These are phyloP conservation scores for Linum trigynum DNA, from an alignment of 345 rosid genomes.

Conservation along the genomic window DNA sequence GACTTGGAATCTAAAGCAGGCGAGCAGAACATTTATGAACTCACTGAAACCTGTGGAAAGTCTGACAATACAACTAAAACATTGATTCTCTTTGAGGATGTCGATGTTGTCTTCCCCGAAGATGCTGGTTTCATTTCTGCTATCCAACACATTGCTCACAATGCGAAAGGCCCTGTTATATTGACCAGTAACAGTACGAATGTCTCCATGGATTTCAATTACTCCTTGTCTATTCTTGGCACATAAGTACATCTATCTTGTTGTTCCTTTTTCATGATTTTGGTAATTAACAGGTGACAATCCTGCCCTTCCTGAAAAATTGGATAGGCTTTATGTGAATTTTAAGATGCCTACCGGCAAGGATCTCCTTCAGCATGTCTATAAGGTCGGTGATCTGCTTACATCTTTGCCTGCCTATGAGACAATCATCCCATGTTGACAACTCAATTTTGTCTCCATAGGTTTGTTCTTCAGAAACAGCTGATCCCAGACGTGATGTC, in stretches of 20 bases:
- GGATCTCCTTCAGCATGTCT: constrained; percentile 50
- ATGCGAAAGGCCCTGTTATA: constrained; percentile 81
- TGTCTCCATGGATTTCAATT: constrained; percentile 2
- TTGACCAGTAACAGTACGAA: constrained; percentile 77
- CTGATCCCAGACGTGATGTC: constrained; percentile 38
- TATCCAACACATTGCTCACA: constrained; percentile 76
- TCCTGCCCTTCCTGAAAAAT: constrained; percentile 58
- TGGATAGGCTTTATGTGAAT: constrained; percentile 52
- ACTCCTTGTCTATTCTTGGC: background rate
- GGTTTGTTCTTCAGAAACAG: constrained; percentile 74
- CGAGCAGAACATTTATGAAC: constrained; percentile 20
- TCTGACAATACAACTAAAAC: constrained; percentile 32
- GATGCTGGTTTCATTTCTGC: constrained; percentile 87
- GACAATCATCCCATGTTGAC: background rate
- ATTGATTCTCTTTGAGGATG: constrained; percentile 89
- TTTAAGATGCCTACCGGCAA: constrained; percentile 44
- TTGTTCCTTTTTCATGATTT: constrained; percentile 8
- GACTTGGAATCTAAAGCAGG: constrained; percentile 32
- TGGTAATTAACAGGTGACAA: constrained; percentile 43
- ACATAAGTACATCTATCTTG: background rate
- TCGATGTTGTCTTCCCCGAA: constrained; percentile 70
- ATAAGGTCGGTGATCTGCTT: constrained; percentile 35
- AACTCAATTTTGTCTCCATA: constrained; percentile 16
- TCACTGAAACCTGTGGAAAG: constrained; percentile 24
- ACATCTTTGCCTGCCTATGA: background rate